Evolutionary conservation across 2,329 filamentous ascomycete genomes (phyloP).

Genomic region (Cytospora chrysosperma): DNA sequence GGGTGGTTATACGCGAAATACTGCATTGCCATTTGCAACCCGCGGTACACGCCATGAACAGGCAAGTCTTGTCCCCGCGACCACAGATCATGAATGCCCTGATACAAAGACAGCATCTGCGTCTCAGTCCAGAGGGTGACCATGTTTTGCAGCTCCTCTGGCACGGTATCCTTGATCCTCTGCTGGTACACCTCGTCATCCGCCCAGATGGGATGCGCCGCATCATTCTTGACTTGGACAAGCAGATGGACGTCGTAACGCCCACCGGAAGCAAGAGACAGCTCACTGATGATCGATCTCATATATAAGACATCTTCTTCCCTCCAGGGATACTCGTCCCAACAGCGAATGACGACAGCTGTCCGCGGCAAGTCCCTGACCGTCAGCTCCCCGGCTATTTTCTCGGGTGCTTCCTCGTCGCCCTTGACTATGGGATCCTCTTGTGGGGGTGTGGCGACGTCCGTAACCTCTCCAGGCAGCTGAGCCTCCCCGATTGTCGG

Average conservation of each 20-base stretch:
- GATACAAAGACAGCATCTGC: conserved; percentile 89
- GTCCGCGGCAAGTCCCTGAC: conserved; percentile 55
- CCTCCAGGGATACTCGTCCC: conserved; percentile 76
- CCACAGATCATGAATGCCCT: conserved; percentile 79
- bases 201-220: conserved; percentile 73
- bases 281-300: conserved; percentile 79
- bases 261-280: conserved; percentile 76
- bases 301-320: conserved; percentile 80
- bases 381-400: conserved; percentile 27
- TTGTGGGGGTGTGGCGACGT: background rate
- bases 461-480: conserved; percentile 9
- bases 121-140: conserved; percentile 91
- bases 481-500: conserved; percentile 24
- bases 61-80: conserved; percentile 65
- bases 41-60: conserved; percentile 89
- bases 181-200: conserved; percentile 66
- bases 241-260: conserved; percentile 86
- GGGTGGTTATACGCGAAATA: conserved; percentile 87
- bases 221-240: conserved; percentile 78
- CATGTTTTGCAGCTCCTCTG: conserved; percentile 83
- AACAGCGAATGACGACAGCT: conserved; percentile 78
- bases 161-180: conserved; percentile 67
- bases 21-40: conserved; percentile 90
- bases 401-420: background rate
- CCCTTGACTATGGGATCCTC: background rate